Base-by-base conservation (phyloP, 2,329 filamentous ascomycete species). In the Hymenoscyphus repandus region DNA sequence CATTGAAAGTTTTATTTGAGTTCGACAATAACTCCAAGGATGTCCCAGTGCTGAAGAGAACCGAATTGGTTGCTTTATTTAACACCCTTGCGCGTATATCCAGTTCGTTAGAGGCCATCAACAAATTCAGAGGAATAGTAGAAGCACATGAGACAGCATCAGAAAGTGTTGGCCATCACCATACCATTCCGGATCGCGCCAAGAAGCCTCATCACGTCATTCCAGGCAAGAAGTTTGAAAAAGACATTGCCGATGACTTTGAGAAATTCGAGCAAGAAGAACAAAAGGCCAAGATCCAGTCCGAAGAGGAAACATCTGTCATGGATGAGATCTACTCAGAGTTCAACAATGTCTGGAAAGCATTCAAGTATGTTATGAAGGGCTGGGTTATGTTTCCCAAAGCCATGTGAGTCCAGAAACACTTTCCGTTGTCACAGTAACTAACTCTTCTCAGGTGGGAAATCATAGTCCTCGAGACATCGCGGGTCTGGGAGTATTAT, bases 1-100 rank as follows among this genome's bases (percentile, higher is more conserved):
- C 93, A 0, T 74, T 99, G 56, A 99, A 99, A 72, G 86, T 99
- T 4, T 78, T 99, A 1, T 99, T 99, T 63, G 93, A 99, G 69
- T 93, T 90, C 56, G 90, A 95, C 15, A 64, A 68, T 63, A 69
- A 74, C 51, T 77, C 73, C 58, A 77, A 82, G 27, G 75, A 75
- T 20, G 78, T 80, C 52, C 90, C 90, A 0, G 74, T 79, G 12
- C 78, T 97, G 17, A 83, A 91, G 66, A 79, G 93, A 57, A 97
- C 92, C 0, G 93, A 99, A 70, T 76, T 99, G 10, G 93, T 99
- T 17, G 89, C 93, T 2, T 76, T 99, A 17, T 86, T 97, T 72
- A 99, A 99, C 70, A 97, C 93, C 0, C 85, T 96, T 52, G 89
- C 88, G 30, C 82, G 92, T 33, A 83, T 97, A 56, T 90, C 88